Evolutionary conservation across 768 basidiomycete species (phyloP).

Genomic region (Mycena sanguinolenta): DNA sequence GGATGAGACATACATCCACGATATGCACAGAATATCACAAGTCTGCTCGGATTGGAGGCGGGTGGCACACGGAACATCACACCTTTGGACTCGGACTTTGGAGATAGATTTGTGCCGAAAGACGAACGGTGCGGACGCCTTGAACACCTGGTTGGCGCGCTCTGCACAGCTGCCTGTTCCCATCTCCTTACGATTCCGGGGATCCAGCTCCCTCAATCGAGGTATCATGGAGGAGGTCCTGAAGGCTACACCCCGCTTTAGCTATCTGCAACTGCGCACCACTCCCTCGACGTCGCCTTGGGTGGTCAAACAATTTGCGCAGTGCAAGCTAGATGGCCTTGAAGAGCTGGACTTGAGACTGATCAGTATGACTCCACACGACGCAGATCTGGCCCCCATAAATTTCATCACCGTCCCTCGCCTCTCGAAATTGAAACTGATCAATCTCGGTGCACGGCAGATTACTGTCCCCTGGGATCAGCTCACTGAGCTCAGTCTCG

Average conservation of each 20-base stretch:
- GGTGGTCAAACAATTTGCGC: not conserved
- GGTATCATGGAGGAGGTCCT: not conserved
- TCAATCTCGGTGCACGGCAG: not conserved
- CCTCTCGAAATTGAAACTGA: not conserved
- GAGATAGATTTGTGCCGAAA: no score
- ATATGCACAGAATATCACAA: slow-evolving; percentile 1
- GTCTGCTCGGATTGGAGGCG: slow-evolving; percentile 11
- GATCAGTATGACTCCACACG: not conserved
- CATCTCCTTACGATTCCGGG: not conserved
- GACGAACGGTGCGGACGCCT: not conserved
- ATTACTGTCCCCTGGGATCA: not conserved
- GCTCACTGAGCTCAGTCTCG: not conserved
- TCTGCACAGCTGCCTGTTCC: slow-evolving; percentile 1
- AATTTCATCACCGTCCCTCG: not conserved
- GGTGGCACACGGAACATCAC: not conserved
- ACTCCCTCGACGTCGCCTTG: not conserved
- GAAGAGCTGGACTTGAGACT: not conserved
- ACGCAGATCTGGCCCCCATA: not conserved
- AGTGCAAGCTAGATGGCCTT: not conserved
- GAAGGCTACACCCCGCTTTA: not conserved
- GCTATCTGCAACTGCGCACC: not conserved
- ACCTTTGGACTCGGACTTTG: not conserved
- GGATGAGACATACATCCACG: not conserved
- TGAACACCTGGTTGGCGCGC: slow-evolving; percentile 4
- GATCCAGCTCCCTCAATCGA: not conserved